Evolutionary conservation across 1,284 basidiomycete species (phyloP).

Genomic region (Mycosarcoma mackinlayi): DNA sequence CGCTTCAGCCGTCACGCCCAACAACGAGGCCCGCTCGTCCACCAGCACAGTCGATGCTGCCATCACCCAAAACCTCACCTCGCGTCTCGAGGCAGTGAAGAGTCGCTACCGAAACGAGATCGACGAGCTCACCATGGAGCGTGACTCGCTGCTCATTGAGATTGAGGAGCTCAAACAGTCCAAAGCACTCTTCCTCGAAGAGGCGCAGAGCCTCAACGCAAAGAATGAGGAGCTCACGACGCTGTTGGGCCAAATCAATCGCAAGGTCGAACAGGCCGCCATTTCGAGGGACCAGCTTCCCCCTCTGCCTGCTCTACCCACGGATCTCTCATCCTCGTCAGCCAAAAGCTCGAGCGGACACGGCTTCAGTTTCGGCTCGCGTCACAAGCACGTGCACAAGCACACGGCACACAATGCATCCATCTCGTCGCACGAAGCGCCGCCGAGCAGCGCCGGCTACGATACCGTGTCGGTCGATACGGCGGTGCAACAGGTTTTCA

Average conservation of each 20-base stretch:
- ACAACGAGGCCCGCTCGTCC: slow-evolving; percentile 21
- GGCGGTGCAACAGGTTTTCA: slow-evolving; percentile 69
- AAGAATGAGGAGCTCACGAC: slow-evolving; percentile 92
- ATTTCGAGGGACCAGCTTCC: slow-evolving; percentile 36
- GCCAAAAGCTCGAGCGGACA: slow-evolving; percentile 27
- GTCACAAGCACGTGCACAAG: slow-evolving; percentile 36
- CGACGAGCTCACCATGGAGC: slow-evolving; percentile 82
- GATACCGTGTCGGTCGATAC: slow-evolving; percentile 58
- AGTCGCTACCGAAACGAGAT: slow-evolving; percentile 87
- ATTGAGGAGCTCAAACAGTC: slow-evolving; percentile 87
- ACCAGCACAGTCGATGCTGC: slow-evolving; percentile 51
- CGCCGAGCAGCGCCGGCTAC: slow-evolving; percentile 35
- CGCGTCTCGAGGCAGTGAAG: slow-evolving; percentile 89
- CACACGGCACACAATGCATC: slow-evolving; percentile 41
- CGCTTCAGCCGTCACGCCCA: slow-evolving; percentile 2
- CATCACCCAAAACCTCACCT: slow-evolving; percentile 80
- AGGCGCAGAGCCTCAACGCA: slow-evolving; percentile 86
- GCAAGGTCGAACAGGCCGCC: slow-evolving; percentile 45
- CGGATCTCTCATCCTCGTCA: slow-evolving; percentile 16
- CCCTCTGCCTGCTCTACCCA: slow-evolving; percentile 19
- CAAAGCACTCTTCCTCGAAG: slow-evolving; percentile 86
- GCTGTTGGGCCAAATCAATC: slow-evolving; percentile 76
- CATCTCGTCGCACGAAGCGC: slow-evolving; percentile 46
- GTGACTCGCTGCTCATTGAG: slow-evolving; percentile 82
- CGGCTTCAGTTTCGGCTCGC: slow-evolving; percentile 54